Percentiles rank a stretch among this genome's conserved stretches.
Conservation (phyloP, 305 asterid species). For the Fraxinus greggii region DNA sequence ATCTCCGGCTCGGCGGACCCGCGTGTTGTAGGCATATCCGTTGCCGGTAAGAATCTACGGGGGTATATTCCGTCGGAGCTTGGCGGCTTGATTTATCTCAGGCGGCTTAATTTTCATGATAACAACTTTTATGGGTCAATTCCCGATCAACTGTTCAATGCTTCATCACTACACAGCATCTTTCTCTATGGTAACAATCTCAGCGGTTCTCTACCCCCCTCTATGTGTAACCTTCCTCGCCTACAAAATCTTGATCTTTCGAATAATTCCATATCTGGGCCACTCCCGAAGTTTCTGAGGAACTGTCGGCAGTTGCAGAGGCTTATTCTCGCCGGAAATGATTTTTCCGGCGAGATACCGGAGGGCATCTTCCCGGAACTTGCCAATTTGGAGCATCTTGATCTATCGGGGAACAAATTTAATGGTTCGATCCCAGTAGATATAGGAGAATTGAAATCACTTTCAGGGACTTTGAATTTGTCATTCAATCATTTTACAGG, state of each 20-base stretch:
- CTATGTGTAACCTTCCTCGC: conserved; percentile 69
- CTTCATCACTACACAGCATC: conserved; percentile 82
- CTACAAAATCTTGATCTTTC: conserved; percentile 81
- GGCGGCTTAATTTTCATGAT: conserved; percentile 84
- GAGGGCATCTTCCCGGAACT: conserved; percentile 77
- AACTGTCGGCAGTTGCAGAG: conserved; percentile 82
- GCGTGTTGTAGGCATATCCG: conserved; percentile 75
- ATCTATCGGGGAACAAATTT: conserved; percentile 60
- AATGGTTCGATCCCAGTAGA: conserved; percentile 76
- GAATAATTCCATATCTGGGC: conserved; percentile 67
- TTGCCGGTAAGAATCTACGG: conserved; percentile 64
- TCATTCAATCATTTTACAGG: conserved; percentile 74
- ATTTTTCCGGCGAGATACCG: conserved; percentile 68
- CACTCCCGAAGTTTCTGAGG: conserved; percentile 56
- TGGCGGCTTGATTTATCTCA: conserved; percentile 71
- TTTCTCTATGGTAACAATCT: conserved; percentile 80
- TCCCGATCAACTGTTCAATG: conserved; percentile 87
- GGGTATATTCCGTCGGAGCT: conserved; percentile 96
- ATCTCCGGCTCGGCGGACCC: conserved; percentile 56
- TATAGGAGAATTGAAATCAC: conserved; percentile 72
- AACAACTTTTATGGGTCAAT: conserved; percentile 72
- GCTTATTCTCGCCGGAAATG: conserved; percentile 60
- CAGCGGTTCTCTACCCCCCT: conserved; percentile 73
- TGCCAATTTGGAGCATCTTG: conserved; percentile 78
- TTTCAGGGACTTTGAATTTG: conserved; percentile 72